Conservation (phyloP, 208 protist genomes). For the Acanthamoeba rhysodes region DNA sequence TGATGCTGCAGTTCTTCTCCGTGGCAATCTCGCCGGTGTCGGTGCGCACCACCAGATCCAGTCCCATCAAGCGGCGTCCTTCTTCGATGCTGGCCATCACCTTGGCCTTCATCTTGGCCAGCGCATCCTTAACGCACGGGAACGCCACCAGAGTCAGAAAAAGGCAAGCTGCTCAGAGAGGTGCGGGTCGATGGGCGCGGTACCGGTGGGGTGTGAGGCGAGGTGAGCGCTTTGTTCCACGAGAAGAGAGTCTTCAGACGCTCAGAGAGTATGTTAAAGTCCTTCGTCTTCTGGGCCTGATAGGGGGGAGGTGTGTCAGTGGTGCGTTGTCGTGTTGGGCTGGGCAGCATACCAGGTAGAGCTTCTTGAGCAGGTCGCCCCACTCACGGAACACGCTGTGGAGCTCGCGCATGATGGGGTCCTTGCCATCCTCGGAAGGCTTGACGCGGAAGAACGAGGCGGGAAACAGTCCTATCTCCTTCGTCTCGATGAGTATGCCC, state of each 20-base stretch:
- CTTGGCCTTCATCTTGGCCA: conserved; percentile 78
- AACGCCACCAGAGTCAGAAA: not conserved
- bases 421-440: conserved; percentile 6
- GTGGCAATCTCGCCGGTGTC: conserved; percentile 72
- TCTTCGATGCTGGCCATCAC: conserved; percentile 80
- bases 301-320: not conserved
- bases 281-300: conserved; percentile 37
- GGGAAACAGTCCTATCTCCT: conserved; percentile 22
- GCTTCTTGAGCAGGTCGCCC: not conserved
- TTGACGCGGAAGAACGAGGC: not conserved
- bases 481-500: not conserved
- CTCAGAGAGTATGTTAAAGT: conserved; percentile 77
- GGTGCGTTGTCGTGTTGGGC: not conserved
- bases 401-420: conserved; percentile 53
- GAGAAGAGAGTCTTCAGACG: conserved; percentile 76
- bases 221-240: conserved; percentile 76
- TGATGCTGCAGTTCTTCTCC: conserved; percentile 77
- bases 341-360: conserved; percentile 18
- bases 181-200: no score
- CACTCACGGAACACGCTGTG: conserved; percentile 51
- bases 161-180: not conserved
- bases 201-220: conserved; percentile 40
- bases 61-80: conserved; percentile 78
- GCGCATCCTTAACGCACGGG: not conserved
- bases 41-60: conserved; percentile 79